Evolutionary conservation across 2,329 filamentous ascomycete species (phyloP).

Genomic region (Fusarium decemcellulare): DNA sequence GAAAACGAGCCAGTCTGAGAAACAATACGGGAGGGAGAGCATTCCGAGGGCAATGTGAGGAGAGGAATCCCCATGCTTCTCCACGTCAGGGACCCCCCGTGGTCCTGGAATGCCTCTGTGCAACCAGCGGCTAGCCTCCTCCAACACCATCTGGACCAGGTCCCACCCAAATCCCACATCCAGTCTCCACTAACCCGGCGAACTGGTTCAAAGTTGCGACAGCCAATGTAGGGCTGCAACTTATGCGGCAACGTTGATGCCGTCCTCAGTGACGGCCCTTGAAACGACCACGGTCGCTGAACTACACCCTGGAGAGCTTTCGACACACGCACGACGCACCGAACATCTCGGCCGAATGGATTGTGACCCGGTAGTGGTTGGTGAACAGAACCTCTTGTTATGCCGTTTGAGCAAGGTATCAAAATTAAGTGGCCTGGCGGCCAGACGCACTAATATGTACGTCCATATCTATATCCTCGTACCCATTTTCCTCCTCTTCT

Average conservation of each 20-base stretch:
- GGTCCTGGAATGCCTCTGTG: constrained; percentile 16
- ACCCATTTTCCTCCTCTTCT: constrained; percentile 39
- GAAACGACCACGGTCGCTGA: constrained; percentile 26
- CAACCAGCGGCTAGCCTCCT: constrained; percentile 34
- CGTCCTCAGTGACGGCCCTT: constrained; percentile 8
- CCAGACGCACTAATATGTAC: constrained; percentile 43
- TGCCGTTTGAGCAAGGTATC: constrained; percentile 25
- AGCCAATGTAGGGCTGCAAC: constrained; percentile 43
- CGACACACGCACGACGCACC: background rate
- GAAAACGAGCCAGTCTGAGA: background rate
- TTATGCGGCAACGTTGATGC: constrained; percentile 31
- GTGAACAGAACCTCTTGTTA: constrained; percentile 12
- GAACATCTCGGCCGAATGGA: background rate
- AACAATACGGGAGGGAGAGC: background rate
- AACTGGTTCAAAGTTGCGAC: constrained; percentile 41
- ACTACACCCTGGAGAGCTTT: constrained; percentile 7
- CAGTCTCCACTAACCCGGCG: constrained; percentile 42
- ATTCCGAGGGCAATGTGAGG: background rate
- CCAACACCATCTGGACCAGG: constrained; percentile 20
- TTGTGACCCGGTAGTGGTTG: constrained; percentile 11
- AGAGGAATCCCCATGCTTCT: background rate
- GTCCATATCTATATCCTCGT: constrained; percentile 44
- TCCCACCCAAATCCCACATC: constrained; percentile 41
- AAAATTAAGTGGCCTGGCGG: constrained; percentile 41
- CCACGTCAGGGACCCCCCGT: background rate